These are phyloP conservation scores for Yarrowia sp. DNA, from an alignment of 805 yeast species.

Conservation along the genomic window DNA sequence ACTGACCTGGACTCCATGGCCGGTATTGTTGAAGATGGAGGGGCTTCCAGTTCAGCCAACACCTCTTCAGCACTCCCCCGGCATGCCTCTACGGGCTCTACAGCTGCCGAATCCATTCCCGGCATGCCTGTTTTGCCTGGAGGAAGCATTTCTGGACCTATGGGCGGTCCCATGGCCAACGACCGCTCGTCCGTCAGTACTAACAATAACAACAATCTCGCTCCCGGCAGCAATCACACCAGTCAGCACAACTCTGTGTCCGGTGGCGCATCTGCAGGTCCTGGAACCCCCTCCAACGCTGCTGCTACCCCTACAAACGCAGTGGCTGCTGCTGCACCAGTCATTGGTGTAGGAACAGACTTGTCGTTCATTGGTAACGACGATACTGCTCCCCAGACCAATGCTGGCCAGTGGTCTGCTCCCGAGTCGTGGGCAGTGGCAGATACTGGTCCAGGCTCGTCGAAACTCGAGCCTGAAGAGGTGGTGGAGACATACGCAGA, in stretches of 20 bases:
- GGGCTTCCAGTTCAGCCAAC: neutral
- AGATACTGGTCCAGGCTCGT: conserved; percentile 13
- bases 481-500: conserved; percentile 26
- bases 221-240: too few species aligned
- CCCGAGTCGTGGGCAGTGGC: conserved; percentile 47
- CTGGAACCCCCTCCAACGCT: neutral
- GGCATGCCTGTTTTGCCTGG: conserved; percentile 38
- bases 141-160: conserved; percentile 26
- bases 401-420: conserved; percentile 43
- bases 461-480: conserved; percentile 18
- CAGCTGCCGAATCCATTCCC: conserved; percentile 32
- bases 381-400: conserved; percentile 36
- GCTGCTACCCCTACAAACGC: too few species aligned
- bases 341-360: conserved; percentile 41
- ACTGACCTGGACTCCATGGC: conserved; percentile 60
- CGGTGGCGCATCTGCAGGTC: neutral
- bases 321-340: neutral
- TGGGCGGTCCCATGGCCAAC: conserved; percentile 37
- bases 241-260: neutral
- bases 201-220: conserved; percentile 1
- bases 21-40: conserved; percentile 53
- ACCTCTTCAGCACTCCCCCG: neutral
- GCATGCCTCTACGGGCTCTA: conserved; percentile 18
- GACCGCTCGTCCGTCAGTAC: conserved; percentile 40
- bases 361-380: conserved; percentile 37